phyloP scores from a whole-genome alignment of 1,284 basidiomycete species.

The Pascua sp. region DNA sequence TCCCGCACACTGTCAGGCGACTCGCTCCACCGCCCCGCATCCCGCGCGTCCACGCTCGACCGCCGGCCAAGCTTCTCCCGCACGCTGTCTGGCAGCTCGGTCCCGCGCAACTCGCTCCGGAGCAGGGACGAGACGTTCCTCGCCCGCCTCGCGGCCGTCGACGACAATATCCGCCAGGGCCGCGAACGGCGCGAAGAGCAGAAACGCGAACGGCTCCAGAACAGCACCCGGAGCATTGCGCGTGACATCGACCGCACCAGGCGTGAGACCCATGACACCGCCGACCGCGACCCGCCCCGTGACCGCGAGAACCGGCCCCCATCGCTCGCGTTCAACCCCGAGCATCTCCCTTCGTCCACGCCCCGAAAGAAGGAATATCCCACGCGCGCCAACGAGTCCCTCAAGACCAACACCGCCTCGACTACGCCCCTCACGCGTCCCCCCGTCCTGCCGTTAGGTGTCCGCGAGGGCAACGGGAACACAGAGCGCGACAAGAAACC shows the following conservation, averaged over 20 bases:
- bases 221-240: background rate
- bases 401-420: too few species aligned
- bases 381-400: too few species aligned
- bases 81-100: background rate
- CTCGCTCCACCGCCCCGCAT: background rate
- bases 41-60: background rate
- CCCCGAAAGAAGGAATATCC: too few species aligned
- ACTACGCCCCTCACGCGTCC: too few species aligned
- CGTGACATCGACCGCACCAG: background rate
- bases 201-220: background rate
- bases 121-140: constrained; percentile 14
- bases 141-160: constrained; percentile 5
- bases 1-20: too few species aligned
- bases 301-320: too few species aligned
- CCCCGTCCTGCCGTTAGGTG: too few species aligned
- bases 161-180: background rate
- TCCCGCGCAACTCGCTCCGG: background rate
- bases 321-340: too few species aligned
- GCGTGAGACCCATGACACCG: too few species aligned
- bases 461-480: too few species aligned
- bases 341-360: too few species aligned
- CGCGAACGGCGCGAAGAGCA: background rate
- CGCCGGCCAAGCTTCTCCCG: background rate
- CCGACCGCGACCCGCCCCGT: background rate
- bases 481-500: too few species aligned